Evolutionary conservation across 345 rosid genomes (phyloP), one percentile per base, ranked within the genome.

Genomic region (Adansonia digitata): DNA sequence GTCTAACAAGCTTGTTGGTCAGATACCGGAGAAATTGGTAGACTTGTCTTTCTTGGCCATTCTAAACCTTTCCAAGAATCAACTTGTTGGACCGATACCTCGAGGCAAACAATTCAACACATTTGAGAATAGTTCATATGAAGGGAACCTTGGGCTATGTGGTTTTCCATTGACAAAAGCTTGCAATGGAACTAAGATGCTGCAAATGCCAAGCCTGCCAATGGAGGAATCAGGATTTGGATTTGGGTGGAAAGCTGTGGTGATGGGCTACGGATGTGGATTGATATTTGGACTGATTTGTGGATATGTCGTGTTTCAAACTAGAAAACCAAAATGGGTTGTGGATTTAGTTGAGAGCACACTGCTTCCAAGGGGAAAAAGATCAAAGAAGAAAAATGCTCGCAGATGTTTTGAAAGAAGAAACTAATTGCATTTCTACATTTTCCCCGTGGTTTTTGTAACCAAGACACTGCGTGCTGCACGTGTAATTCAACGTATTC

Each of bases 221-320:
- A 46, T 3, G n/a, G 4, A 46, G 3, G 34, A 13, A 31, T 7
- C 39, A 17, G 31, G 3, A 1, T 5, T 24, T 60, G 65, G 9
- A 60, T 14, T 26, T 6, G 37, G 18, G 15, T 61, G 78, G 78
- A 52, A 69, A 51, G 15, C 70, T 29, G 74, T 72, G 26, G 2
- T 46, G 22, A 70, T 61, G 46, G 78, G 81, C 1, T 79, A 69
- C 12, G 77, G 71, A n/a, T 68, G 37, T 10, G 78, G 81, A n/a
- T 4, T 70, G 5, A 74, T 61, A 56, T 5, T 68, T 43, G 82
- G 75, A 29, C 17, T 69, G 24, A 34, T 35, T 5, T 14, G 29
- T 2, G 78, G 66, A 37, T 62, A 51, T n/a, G 5, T 70, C 17
- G 67, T 75, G 10, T 63, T 70, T 15, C 37, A 65, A 34, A 60